phyloP scores from a whole-genome alignment of 371 early-diverging fungal species.

The Mucor saturninus region DNA sequence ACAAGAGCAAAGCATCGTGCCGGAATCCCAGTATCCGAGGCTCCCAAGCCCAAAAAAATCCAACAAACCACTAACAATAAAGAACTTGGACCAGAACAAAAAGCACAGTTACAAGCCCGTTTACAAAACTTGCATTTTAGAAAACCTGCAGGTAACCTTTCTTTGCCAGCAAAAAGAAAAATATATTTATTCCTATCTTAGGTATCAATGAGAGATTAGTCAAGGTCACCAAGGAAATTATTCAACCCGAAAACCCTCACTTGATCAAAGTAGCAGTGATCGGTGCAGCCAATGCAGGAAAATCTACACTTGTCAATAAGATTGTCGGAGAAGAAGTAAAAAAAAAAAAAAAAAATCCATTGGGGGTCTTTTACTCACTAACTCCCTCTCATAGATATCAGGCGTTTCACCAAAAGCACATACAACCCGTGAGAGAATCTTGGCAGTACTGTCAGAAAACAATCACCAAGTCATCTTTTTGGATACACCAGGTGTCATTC shows the following conservation, averaged over 20 bases:
- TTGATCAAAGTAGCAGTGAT: slow-evolving; percentile 67
- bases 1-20: slow-evolving; percentile 31
- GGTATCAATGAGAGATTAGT: slow-evolving; percentile 40
- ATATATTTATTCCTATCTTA: slow-evolving; percentile 2
- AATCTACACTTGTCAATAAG: slow-evolving; percentile 79
- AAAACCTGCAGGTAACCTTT: slow-evolving; percentile 27
- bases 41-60: background rate
- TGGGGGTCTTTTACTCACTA: no score
- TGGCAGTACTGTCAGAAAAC: slow-evolving; percentile 62
- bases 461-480: slow-evolving; percentile 67
- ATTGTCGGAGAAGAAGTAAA: slow-evolving; percentile 49
- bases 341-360: no score
- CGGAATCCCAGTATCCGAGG: slow-evolving; percentile 19
- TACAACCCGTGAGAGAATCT: slow-evolving; percentile 72
- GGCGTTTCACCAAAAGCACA: slow-evolving; percentile 78
- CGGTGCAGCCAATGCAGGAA: slow-evolving; percentile 84
- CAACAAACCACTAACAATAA: background rate
- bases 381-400: slow-evolving; percentile 44
- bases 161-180: no score
- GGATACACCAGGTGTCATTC: slow-evolving; percentile 71
- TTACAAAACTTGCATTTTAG: slow-evolving; percentile 8
- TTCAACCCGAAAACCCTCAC: slow-evolving; percentile 70
- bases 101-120: background rate
- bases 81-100: background rate
- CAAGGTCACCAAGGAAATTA: slow-evolving; percentile 41